Evolutionary conservation across 495 filamentous ascomycete species (phyloP).

Genomic region (Cryomyces minteri): DNA sequence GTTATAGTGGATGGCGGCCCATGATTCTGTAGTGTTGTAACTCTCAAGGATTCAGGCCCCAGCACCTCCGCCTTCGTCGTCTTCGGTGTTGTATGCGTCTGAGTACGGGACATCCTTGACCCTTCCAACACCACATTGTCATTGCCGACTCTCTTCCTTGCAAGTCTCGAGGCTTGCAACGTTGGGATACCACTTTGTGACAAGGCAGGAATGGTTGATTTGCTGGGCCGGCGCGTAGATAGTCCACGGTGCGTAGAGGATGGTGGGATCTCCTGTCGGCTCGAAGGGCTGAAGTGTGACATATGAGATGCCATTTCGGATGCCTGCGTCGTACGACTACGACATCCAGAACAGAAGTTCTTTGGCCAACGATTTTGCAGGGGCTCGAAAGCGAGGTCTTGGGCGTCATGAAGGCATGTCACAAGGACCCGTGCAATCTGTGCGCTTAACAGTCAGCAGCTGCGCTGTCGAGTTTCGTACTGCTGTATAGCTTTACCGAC

Average conservation of each 20-base stretch:
- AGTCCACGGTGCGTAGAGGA: slow-evolving; percentile 2
- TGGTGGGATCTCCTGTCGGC: slow-evolving; percentile 7
- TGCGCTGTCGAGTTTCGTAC: too few relatives aligned
- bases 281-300: slow-evolving; percentile 11
- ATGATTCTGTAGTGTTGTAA: too few relatives aligned
- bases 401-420: not conserved
- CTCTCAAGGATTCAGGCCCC: too few relatives aligned
- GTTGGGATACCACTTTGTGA: not conserved
- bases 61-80: not conserved
- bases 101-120: not conserved
- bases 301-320: slow-evolving; percentile 17
- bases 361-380: not conserved
- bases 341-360: slow-evolving; percentile 2
- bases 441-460: too few relatives aligned
- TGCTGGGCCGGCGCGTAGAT: slow-evolving; percentile 9
- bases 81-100: not conserved
- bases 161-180: too few relatives aligned
- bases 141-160: not conserved
- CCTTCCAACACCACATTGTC: not conserved
- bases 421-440: not conserved
- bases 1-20: slow-evolving; percentile 1
- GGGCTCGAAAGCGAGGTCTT: not conserved
- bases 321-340: slow-evolving; percentile 16
- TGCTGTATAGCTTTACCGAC: too few relatives aligned
- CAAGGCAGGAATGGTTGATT: slow-evolving; percentile 8